Evolutionary conservation across 108 stramenopile species (phyloP).

Genomic region (Ochromonas danica): DNA sequence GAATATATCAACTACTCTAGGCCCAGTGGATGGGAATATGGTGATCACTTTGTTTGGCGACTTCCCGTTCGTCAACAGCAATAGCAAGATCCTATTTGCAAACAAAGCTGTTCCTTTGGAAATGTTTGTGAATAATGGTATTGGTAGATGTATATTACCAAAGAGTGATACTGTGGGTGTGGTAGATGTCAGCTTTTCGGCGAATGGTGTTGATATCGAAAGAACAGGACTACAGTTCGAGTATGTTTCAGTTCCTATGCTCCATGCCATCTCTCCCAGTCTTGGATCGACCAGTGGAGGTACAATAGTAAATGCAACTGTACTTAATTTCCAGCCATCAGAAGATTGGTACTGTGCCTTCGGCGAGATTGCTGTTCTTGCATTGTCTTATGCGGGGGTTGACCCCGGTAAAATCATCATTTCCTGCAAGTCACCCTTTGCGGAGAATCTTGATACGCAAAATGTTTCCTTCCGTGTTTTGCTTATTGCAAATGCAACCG

Average conservation of each 20-base stretch:
- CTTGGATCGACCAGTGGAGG: neutral
- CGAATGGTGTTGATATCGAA: conserved; percentile 5
- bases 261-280: neutral
- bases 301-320: neutral
- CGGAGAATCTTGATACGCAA: neutral
- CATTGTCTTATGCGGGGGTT: too few relatives aligned
- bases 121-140: too few relatives aligned
- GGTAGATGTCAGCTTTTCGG: neutral
- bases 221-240: neutral
- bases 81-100: too few relatives aligned
- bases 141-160: too few relatives aligned
- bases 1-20: neutral
- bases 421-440: neutral
- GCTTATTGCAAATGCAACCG: neutral
- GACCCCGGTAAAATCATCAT: neutral
- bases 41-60: conserved; percentile 6
- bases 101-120: too few relatives aligned
- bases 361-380: neutral
- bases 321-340: neutral
- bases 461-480: neutral
- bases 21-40: neutral
- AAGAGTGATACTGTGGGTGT: neutral
- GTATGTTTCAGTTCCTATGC: neutral
- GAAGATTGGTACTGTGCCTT: neutral
- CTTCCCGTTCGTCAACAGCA: neutral